A percentile compares a stretch with the other conserved stretches of the same genome.
Evolutionary conservation across 441 rosid species (phyloP).

Genomic region (Corymbia calophylla): DNA sequence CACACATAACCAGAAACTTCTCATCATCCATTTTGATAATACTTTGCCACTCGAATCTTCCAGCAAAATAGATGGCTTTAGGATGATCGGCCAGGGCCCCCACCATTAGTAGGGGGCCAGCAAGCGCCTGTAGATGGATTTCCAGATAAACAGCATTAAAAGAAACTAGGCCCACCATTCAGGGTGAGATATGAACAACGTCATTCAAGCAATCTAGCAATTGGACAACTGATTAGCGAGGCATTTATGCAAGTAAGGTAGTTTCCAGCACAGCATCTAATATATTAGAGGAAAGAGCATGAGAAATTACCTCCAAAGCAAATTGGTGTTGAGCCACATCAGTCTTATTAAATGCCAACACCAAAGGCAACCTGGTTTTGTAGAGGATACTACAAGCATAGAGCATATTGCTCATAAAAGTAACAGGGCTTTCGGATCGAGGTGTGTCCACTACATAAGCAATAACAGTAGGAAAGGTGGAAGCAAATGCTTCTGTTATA

Average conservation of each 20-base stretch:
- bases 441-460: slow-evolving; percentile 95
- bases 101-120: no score
- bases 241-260: neutral
- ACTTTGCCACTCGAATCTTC: neutral
- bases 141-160: neutral
- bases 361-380: slow-evolving; percentile 86
- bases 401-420: slow-evolving; percentile 98
- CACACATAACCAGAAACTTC: neutral
- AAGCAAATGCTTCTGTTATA: slow-evolving; percentile 95
- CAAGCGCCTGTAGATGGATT: no score
- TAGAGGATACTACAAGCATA: slow-evolving; percentile 96
- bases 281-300: neutral
- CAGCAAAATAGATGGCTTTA: neutral
- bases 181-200: neutral
- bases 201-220: neutral
- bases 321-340: slow-evolving; percentile 94
- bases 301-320: slow-evolving; percentile 75
- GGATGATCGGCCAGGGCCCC: no score
- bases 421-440: slow-evolving; percentile 76
- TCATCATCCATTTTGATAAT: neutral
- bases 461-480: slow-evolving; percentile 89
- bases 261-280: neutral
- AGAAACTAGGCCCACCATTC: neutral
- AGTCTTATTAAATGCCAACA: slow-evolving; percentile 87
- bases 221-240: neutral